A percentile compares a stretch with the other conserved stretches of the same genome.
phyloP scores from a whole-genome alignment of 116 monocot species.

The Dioscorea cayenensis region DNA sequence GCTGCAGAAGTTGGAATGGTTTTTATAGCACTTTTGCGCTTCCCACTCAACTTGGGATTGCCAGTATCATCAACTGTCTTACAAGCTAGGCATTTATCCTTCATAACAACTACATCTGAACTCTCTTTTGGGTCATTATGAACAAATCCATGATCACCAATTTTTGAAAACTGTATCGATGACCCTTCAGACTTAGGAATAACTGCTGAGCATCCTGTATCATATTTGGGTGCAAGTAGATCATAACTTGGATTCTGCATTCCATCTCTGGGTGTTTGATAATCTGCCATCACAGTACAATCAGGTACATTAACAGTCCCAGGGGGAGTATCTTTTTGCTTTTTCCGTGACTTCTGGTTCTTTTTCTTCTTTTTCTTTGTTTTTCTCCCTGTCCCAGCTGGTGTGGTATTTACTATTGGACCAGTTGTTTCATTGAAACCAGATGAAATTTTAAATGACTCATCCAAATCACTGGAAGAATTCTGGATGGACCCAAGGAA shows the following conservation, averaged over 20 bases:
- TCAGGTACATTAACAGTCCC: neutral
- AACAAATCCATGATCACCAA: neutral
- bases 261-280: neutral
- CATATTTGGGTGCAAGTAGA: neutral
- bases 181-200: neutral
- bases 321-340: neutral
- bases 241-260: neutral
- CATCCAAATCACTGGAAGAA: neutral
- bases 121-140: neutral
- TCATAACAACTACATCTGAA: neutral
- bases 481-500: neutral
- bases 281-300: neutral
- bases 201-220: neutral
- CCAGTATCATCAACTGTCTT: neutral
- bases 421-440: conserved; percentile 1
- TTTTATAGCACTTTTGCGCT: neutral
- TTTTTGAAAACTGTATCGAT: neutral
- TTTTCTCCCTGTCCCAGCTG: neutral
- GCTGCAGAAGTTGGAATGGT: neutral
- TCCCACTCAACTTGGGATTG: neutral
- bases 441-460: neutral
- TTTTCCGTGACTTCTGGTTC: conserved; percentile 7
- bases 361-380: conserved; percentile 19
- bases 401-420: neutral
- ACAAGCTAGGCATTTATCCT: neutral